phyloP scores from a whole-genome alignment of 352 stramenopile species.

The Globisporangium canariense region DNA sequence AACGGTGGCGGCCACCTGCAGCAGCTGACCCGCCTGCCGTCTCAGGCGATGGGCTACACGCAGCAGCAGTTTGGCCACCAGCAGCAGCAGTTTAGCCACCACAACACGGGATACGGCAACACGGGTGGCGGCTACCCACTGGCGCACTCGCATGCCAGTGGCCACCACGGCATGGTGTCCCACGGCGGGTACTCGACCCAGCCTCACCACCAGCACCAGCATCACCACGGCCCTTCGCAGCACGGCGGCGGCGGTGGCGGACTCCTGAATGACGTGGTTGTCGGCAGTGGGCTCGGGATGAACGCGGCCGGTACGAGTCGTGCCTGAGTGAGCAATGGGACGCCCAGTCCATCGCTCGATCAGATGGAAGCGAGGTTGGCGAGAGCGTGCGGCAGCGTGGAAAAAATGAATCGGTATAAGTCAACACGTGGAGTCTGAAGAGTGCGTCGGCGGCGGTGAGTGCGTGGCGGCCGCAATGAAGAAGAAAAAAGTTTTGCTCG shows the following conservation, averaged over 20 bases:
- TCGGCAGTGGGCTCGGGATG: constrained; percentile 34
- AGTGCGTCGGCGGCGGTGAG: constrained; percentile 18
- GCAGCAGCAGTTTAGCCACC: constrained; percentile 12
- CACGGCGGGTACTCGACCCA: constrained; percentile 18
- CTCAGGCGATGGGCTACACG: constrained; percentile 8
- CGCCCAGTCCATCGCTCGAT: neutral
- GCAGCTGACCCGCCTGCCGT: constrained; percentile 10
- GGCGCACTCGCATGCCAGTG: constrained; percentile 4
- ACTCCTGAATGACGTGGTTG: constrained; percentile 34
- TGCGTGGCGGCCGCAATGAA: constrained; percentile 14
- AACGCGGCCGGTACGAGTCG: constrained; percentile 38
- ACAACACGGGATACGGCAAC: neutral
- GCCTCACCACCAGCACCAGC: constrained; percentile 34
- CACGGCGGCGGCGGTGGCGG: constrained; percentile 17
- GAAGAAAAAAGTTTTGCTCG: constrained; percentile 48
- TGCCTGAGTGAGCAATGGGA: constrained; percentile 31
- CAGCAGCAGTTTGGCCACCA: constrained; percentile 9
- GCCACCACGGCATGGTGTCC: constrained; percentile 20
- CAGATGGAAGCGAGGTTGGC: constrained; percentile 8
- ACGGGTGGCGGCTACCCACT: constrained; percentile 6
- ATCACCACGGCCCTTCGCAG: constrained; percentile 23
- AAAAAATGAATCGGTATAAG: constrained; percentile 19
- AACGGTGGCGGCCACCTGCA: constrained; percentile 17
- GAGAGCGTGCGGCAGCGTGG: constrained; percentile 8
- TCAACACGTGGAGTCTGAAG: constrained; percentile 15